Conservation (phyloP, 1,284 basidiomycete species). For the Leucoagaricus sp. region DNA sequence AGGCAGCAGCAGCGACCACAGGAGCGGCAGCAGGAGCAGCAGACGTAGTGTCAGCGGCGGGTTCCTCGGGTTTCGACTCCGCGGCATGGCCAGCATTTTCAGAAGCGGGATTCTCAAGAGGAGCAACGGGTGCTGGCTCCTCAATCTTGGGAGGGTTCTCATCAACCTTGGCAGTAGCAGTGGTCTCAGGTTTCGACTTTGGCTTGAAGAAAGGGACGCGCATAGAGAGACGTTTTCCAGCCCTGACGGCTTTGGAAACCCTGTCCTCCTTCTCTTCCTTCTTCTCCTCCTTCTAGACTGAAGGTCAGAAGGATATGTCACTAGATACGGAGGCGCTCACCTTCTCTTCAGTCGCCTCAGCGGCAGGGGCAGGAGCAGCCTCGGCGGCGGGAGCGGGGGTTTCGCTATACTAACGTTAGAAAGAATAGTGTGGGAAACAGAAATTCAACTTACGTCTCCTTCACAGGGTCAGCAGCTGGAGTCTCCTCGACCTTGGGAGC, state of each 20-base stretch:
- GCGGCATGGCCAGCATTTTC: constrained; percentile 40
- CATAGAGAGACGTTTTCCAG: constrained; percentile 74
- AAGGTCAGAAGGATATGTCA: neutral
- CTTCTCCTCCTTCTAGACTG: constrained; percentile 37
- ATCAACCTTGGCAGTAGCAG: constrained; percentile 80
- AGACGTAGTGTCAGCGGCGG: constrained; percentile 33
- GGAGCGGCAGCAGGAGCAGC: constrained; percentile 42
- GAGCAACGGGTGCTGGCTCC: constrained; percentile 71
- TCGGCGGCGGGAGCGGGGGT: constrained; percentile 35
- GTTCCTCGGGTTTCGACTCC: constrained; percentile 18
- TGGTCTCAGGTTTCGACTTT: constrained; percentile 69
- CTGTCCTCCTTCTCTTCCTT: constrained; percentile 52
- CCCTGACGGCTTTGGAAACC: constrained; percentile 52
- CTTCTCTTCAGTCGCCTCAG: constrained; percentile 62
- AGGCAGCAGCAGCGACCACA: constrained; percentile 64
- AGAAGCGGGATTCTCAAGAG: constrained; percentile 72
- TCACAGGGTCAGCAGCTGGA: constrained; percentile 47
- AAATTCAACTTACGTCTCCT: constrained; percentile 51
- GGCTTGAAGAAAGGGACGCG: constrained; percentile 81
- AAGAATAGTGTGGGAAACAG: neutral
- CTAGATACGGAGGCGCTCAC: constrained; percentile 31
- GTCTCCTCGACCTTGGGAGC: constrained; percentile 38
- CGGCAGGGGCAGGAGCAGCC: constrained; percentile 33
- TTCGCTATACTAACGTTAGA: constrained; percentile 27
- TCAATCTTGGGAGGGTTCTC: constrained; percentile 81